Evolutionary conservation across 2,329 filamentous ascomycete genomes (phyloP).

Genomic region (Penicillium thymicola): DNA sequence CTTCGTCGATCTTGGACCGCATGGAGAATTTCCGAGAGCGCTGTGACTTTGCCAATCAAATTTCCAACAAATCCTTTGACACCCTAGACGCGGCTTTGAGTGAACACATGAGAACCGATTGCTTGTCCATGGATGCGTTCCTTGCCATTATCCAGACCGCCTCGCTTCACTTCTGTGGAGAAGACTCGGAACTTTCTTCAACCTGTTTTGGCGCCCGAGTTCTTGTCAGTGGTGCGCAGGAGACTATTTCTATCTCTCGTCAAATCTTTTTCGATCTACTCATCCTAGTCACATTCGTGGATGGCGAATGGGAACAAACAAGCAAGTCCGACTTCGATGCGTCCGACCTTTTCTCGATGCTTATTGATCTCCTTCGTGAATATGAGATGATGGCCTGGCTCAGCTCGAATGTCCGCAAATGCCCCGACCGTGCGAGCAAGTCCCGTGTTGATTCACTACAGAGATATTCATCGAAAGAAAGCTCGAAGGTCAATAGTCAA

Average conservation of each 20-base stretch:
- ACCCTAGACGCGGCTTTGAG: conserved; percentile 68
- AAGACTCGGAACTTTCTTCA: conserved; percentile 44
- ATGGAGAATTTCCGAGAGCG: conserved; percentile 76
- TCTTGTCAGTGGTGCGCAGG: conserved; percentile 72
- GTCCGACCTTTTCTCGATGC: conserved; percentile 55
- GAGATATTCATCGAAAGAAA: conserved; percentile 26
- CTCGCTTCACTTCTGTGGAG: conserved; percentile 39
- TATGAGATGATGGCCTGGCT: conserved; percentile 68
- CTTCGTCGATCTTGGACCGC: conserved; percentile 66
- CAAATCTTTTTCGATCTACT: conserved; percentile 77
- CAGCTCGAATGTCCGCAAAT: conserved; percentile 45
- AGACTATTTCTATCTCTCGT: conserved; percentile 70
- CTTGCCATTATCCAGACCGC: conserved; percentile 51
- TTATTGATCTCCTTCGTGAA: conserved; percentile 69
- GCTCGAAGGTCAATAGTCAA: conserved; percentile 21
- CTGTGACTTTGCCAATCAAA: conserved; percentile 71
- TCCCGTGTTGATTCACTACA: conserved; percentile 24
- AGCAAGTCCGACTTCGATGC: conserved; percentile 67
- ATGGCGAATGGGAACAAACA: conserved; percentile 72
- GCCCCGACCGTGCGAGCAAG: conserved; percentile 24
- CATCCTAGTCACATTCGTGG: conserved; percentile 79
- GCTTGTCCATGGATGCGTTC: conserved; percentile 51
- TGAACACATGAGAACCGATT: conserved; percentile 54
- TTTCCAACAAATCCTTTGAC: conserved; percentile 77
- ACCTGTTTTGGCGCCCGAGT: conserved; percentile 75